A percentile compares a stretch with the other conserved stretches of the same genome.
Evolutionary conservation across 1,139 yeast species (phyloP).

Genomic region (Yamadazyma triangularis): DNA sequence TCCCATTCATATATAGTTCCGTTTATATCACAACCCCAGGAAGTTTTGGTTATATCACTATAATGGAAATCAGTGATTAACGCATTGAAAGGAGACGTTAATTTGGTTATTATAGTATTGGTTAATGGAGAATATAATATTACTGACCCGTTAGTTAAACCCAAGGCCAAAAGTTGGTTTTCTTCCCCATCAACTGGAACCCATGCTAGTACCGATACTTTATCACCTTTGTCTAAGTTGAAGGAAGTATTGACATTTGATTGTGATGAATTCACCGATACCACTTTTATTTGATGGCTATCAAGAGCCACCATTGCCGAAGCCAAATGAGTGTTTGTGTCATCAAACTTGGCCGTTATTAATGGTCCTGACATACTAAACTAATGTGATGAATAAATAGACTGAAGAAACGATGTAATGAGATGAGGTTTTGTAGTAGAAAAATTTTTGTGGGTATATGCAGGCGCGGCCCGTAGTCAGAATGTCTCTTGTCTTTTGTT

Average conservation of each 20-base stretch:
- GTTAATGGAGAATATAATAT: conserved; percentile 66
- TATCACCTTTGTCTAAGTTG: conserved; percentile 52
- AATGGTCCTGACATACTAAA: conserved; percentile 19
- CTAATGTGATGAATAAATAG: too few relatives aligned
- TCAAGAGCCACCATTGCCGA: conserved; percentile 69
- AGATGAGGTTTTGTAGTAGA: too few relatives aligned
- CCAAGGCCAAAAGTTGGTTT: conserved; percentile 51
- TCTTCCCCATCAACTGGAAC: conserved; percentile 31
- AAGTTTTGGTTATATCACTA: conserved; percentile 36
- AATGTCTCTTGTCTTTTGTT: too few relatives aligned
- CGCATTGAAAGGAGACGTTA: conserved; percentile 47
- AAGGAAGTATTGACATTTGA: conserved; percentile 34
- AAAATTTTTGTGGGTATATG: background rate
- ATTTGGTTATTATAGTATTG: conserved; percentile 49
- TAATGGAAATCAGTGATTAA: conserved; percentile 52
- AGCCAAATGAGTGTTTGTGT: conserved; percentile 58
- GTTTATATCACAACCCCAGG: conserved; percentile 62
- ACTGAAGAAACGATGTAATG: too few relatives aligned
- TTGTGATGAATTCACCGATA: conserved; percentile 40
- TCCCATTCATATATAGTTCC: conserved; percentile 70
- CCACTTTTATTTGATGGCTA: conserved; percentile 66
- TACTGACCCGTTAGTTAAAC: conserved; percentile 62
- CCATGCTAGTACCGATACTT: conserved; percentile 59
- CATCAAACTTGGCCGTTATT: conserved; percentile 45
- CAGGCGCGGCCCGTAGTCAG: too few relatives aligned